phyloP scores from a whole-genome alignment of 371 early-diverging fungal genomes.

The Coemansia sp. region DNA sequence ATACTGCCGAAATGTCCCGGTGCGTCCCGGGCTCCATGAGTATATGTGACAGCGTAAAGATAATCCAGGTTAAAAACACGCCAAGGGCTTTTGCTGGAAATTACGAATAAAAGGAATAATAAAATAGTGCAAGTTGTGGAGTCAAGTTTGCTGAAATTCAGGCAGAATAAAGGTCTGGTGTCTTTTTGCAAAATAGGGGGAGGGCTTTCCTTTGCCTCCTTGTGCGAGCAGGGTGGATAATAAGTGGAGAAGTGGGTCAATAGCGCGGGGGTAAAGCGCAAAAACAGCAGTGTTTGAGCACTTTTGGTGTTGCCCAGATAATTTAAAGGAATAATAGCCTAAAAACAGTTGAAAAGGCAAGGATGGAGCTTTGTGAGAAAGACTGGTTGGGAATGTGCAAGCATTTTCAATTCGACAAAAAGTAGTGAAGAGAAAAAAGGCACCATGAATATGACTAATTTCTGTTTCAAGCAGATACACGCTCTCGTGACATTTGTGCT shows the following conservation, averaged over 20 bases:
- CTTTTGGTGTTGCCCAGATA: background rate
- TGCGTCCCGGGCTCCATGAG: conserved; percentile 9
- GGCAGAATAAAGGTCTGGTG: background rate
- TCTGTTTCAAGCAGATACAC: background rate
- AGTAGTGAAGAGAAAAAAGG: background rate
- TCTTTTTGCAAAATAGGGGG: background rate
- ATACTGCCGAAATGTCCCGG: background rate
- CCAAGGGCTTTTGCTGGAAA: background rate
- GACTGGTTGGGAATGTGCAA: background rate
- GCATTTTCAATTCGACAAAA: background rate
- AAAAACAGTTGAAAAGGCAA: background rate
- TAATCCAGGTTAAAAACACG: background rate
- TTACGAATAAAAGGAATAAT: background rate
- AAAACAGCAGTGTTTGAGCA: background rate
- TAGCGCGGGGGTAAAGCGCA: background rate
- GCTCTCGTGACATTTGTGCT: background rate
- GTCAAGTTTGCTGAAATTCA: background rate
- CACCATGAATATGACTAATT: background rate
- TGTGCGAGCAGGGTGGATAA: background rate
- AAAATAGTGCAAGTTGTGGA: background rate
- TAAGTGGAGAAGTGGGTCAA: background rate
- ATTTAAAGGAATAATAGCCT: background rate
- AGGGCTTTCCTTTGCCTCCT: background rate
- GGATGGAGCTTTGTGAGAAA: background rate
- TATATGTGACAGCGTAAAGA: background rate